Conservation (phyloP, 805 yeast species). For the Candida glaebosa region DNA sequence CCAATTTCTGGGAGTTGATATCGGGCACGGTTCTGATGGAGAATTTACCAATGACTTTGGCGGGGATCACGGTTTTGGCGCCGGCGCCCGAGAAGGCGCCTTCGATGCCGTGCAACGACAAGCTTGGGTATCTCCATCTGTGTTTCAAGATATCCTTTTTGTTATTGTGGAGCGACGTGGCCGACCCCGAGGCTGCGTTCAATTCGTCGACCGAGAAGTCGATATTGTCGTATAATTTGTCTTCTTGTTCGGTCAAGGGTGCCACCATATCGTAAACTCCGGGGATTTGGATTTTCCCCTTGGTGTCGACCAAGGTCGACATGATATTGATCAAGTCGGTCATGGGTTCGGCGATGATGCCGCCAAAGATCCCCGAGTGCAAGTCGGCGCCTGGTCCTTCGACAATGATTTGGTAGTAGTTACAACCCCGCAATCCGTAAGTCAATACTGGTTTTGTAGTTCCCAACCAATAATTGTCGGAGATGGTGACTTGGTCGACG, state of each 20-base stretch:
- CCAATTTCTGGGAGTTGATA: constrained; percentile 76
- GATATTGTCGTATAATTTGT: constrained; percentile 73
- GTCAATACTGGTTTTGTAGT: constrained; percentile 95
- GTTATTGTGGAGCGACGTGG: constrained; percentile 72
- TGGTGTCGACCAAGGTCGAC: constrained; percentile 70
- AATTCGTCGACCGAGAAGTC: constrained; percentile 83
- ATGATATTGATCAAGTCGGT: constrained; percentile 82
- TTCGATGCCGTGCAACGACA: constrained; percentile 94
- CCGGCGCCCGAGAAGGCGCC: constrained; percentile 96
- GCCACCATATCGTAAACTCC: constrained; percentile 95
- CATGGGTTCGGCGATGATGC: constrained; percentile 96
- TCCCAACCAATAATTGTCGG: constrained; percentile 98
- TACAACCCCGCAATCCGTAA: constrained; percentile 95
- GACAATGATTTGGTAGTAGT: constrained; percentile 80
- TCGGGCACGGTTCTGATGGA: constrained; percentile 97
- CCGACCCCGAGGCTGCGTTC: constrained; percentile 83
- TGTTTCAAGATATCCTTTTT: constrained; percentile 90
- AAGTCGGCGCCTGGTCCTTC: constrained; percentile 95
- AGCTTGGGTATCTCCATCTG: constrained; percentile 98
- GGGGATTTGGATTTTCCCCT: constrained; percentile 82
- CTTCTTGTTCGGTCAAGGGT: constrained; percentile 80
- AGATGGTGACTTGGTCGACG: constrained; percentile 92
- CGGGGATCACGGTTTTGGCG: constrained; percentile 98
- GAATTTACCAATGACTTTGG: constrained; percentile 90
- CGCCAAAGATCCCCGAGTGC: constrained; percentile 97